Evolutionary conservation across 2,329 filamentous ascomycete species (phyloP).

Genomic region (Colletotrichum coccodes): DNA sequence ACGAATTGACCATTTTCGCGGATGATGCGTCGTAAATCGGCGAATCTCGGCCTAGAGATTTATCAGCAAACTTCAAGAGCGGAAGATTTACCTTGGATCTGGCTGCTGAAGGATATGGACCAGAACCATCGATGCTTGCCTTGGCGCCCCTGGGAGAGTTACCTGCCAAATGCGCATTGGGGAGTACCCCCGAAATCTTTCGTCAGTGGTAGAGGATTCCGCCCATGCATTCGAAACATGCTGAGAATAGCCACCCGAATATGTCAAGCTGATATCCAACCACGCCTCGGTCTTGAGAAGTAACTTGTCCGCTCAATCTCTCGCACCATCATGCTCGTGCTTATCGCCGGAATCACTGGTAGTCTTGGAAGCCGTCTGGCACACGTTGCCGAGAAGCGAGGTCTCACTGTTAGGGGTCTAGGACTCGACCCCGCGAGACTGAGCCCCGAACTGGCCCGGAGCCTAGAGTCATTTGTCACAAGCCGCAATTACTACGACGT

Average conservation of each 20-base stretch:
- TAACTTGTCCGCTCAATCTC: too few relatives aligned
- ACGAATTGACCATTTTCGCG: neutral
- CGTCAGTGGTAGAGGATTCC: too few relatives aligned
- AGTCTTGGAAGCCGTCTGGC: slow-evolving; percentile 44
- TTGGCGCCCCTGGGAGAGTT: too few relatives aligned
- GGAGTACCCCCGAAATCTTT: too few relatives aligned
- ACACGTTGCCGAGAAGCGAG: slow-evolving; percentile 37
- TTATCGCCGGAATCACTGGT: slow-evolving; percentile 49
- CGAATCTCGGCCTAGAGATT: neutral
- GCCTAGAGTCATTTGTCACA: slow-evolving; percentile 42
- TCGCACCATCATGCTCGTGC: slow-evolving; percentile 46
- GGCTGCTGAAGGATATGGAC: too few relatives aligned
- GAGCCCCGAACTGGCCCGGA: slow-evolving; percentile 10
- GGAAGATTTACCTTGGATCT: neutral
- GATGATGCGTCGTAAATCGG: neutral
- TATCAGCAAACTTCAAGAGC: neutral
- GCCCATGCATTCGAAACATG: too few relatives aligned
- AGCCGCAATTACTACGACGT: slow-evolving; percentile 41
- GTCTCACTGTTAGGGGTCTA: slow-evolving; percentile 47
- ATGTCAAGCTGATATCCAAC: too few relatives aligned
- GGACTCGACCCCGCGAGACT: slow-evolving; percentile 44
- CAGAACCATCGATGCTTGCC: too few relatives aligned
- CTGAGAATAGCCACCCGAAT: neutral
- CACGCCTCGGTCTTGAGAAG: too few relatives aligned
- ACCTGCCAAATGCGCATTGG: too few relatives aligned